phyloP scores from a whole-genome alignment of 2,329 filamentous ascomycete species.

The Blumeriella jaapii region DNA sequence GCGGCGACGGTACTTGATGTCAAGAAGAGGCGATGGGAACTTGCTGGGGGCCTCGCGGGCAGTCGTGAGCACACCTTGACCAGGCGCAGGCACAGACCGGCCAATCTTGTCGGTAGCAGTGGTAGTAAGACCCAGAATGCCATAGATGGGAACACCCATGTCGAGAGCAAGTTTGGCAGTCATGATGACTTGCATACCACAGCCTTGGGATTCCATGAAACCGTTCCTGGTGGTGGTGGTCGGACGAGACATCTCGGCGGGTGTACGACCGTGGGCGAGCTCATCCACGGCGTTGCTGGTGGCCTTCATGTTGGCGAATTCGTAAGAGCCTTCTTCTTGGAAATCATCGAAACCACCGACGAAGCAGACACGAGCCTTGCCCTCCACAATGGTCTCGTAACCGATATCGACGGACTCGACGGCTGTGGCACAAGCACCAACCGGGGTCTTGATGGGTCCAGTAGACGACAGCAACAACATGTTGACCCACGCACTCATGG shows the following conservation, averaged over 20 bases:
- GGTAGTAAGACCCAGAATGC: constrained; percentile 82
- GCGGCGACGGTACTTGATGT: constrained; percentile 93
- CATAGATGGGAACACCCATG: constrained; percentile 97
- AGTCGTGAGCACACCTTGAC: constrained; percentile 91
- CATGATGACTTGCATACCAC: constrained; percentile 98
- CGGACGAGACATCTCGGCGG: constrained; percentile 93
- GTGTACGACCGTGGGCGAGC: constrained; percentile 87
- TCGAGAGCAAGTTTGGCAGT: constrained; percentile 89
- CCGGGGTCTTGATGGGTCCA: constrained; percentile 95
- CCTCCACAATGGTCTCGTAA: constrained; percentile 96
- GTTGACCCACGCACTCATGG: constrained; percentile 99
- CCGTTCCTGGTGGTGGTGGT: constrained; percentile 94
- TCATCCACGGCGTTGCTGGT: constrained; percentile 97
- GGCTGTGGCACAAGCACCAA: constrained; percentile 92
- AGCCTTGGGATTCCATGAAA: constrained; percentile 99
- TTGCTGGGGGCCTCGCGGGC: constrained; percentile 84
- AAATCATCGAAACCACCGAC: constrained; percentile 99
- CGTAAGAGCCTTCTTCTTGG: constrained; percentile 96
- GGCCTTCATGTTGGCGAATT: constrained; percentile 99
- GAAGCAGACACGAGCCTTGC: constrained; percentile 93
- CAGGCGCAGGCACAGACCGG: constrained; percentile 89
- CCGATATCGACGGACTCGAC: constrained; percentile 97
- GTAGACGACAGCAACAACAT: constrained; percentile 97
- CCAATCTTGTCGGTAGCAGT: constrained; percentile 99
- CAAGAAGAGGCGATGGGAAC: constrained; percentile 88